Percentiles rank a stretch among this genome's conserved stretches.
phyloP scores from a whole-genome alignment of 768 basidiomycete species.

The Flagelloscypha sp. region DNA sequence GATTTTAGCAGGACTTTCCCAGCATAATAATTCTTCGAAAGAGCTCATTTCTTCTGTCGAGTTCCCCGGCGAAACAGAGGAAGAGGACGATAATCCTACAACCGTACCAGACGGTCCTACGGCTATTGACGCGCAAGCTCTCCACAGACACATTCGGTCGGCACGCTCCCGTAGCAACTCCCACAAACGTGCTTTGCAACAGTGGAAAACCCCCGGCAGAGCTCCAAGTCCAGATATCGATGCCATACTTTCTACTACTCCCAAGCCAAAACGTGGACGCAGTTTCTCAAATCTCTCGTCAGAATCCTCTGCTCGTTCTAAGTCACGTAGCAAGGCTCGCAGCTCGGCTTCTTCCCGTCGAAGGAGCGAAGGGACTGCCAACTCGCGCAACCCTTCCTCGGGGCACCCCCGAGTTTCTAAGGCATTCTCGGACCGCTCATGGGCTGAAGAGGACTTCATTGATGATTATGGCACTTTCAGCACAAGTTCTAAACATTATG shows the following conservation, averaged over 20 bases:
- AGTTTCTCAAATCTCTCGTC: conserved; percentile 8
- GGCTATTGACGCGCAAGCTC: conserved; percentile 9
- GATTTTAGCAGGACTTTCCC: background rate
- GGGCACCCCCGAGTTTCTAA: background rate
- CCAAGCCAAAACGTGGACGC: conserved; percentile 19
- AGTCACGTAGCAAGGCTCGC: conserved; percentile 17
- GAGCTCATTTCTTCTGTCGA: conserved; percentile 31
- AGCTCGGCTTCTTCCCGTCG: conserved; percentile 10
- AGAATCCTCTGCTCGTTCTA: conserved; percentile 13
- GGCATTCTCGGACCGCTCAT: conserved; percentile 1
- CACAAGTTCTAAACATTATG: background rate
- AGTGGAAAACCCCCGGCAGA: conserved; percentile 9
- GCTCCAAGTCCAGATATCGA: conserved; percentile 28
- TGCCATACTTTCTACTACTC: conserved; percentile 30
- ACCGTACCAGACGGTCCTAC: conserved; percentile 13
- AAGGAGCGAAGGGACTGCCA: background rate
- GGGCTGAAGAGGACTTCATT: conserved; percentile 16
- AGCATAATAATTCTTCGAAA: conserved; percentile 12
- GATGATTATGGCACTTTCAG: conserved; percentile 16
- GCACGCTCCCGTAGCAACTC: conserved; percentile 18
- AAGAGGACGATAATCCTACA: conserved; percentile 14
- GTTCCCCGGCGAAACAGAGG: conserved; percentile 15
- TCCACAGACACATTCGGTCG: conserved; percentile 15
- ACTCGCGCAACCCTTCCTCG: background rate
- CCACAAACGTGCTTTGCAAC: conserved; percentile 14